phyloP scores from a whole-genome alignment of 768 basidiomycete genomes.

The Trametes coccinea region DNA sequence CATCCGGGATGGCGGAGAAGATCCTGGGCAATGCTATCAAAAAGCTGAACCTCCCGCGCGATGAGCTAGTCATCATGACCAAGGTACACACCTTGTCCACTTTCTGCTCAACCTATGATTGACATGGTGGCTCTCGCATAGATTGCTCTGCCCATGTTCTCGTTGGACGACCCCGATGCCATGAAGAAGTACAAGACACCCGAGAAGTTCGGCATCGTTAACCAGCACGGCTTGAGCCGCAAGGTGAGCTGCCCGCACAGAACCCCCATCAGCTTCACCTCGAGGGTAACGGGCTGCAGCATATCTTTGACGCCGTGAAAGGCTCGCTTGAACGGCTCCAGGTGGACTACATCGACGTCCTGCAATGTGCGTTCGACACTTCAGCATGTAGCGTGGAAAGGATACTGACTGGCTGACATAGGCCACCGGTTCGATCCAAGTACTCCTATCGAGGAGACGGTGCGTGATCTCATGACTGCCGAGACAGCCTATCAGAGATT shows the following conservation, averaged over 20 bases:
- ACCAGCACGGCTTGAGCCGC: conserved; percentile 38
- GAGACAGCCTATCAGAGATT: background rate
- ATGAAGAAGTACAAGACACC: background rate
- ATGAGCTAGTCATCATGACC: conserved; percentile 49
- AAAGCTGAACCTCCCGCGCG: conserved; percentile 43
- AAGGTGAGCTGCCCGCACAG: conserved; percentile 34
- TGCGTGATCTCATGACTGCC: background rate
- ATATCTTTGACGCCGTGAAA: conserved; percentile 60
- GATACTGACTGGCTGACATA: background rate
- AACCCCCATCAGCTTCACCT: background rate
- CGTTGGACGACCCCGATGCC: background rate
- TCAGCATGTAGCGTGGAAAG: background rate
- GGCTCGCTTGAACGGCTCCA: conserved; percentile 43
- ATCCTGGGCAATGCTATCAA: conserved; percentile 49
- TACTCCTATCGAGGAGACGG: conserved; percentile 42
- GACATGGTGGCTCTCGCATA: background rate
- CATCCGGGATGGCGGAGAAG: conserved; percentile 40
- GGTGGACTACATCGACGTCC: conserved; percentile 53
- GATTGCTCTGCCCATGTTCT: background rate
- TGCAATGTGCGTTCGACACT: conserved; percentile 42
- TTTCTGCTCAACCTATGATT: background rate
- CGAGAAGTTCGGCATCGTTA: conserved; percentile 37
- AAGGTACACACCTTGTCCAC: conserved; percentile 30
- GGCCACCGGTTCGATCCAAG: conserved; percentile 38
- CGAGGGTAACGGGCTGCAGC: conserved; percentile 27